A percentile compares a stretch with the other conserved stretches of the same genome.
These are phyloP conservation scores for Phlebiopsis flavidoalba DNA, from an alignment of 768 basidiomycete genomes.

Conservation along the genomic window DNA sequence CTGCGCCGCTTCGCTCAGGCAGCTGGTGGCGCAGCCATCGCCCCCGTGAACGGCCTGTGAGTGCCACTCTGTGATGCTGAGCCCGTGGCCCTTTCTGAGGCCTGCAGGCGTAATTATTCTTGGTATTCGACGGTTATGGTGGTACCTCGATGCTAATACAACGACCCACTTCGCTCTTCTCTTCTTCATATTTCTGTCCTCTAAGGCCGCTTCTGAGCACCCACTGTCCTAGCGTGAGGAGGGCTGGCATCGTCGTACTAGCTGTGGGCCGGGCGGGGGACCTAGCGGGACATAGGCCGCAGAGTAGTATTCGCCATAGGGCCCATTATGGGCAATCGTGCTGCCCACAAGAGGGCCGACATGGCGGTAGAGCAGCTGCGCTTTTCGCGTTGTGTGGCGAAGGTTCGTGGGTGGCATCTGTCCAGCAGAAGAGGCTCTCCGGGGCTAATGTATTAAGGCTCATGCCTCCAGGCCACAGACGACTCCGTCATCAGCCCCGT, in stretches of 20 bases:
- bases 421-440: background rate
- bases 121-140: background rate
- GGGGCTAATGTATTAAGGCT: background rate
- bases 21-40: background rate
- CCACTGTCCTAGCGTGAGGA: too few relatives aligned
- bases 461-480: background rate
- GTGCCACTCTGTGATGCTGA: too few relatives aligned
- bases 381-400: background rate
- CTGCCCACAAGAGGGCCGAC: constrained; percentile 12
- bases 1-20: background rate
- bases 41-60: too few relatives aligned
- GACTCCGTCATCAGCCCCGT: background rate
- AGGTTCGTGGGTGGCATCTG: background rate
- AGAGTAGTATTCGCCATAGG: constrained; percentile 19
- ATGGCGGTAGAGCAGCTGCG: constrained; percentile 1
- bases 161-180: background rate
- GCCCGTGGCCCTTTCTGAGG: background rate
- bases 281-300: constrained; percentile 6
- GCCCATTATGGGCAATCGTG: constrained; percentile 18
- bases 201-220: background rate
- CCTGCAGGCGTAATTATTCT: background rate
- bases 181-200: background rate
- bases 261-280: background rate
- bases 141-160: background rate
- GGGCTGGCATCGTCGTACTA: background rate